Evolutionary conservation across 208 protist genomes (phyloP).

Genomic region (Angomonas ambiguus): DNA sequence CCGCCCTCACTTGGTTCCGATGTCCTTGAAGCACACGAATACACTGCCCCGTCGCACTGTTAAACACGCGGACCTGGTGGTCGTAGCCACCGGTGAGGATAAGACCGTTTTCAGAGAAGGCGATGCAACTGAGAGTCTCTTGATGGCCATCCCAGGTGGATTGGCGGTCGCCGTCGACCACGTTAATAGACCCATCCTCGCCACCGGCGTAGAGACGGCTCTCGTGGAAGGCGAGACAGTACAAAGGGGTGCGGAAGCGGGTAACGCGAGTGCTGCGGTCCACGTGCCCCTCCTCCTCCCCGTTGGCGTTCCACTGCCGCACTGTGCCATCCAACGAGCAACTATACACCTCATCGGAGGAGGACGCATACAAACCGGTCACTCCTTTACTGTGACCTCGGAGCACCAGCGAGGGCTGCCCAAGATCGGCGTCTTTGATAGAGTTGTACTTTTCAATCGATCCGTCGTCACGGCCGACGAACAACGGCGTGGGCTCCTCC

Average conservation of each 20-base stretch:
- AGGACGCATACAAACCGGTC: constrained; percentile 44
- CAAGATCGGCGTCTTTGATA: constrained; percentile 45
- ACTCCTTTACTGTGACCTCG: constrained; percentile 61
- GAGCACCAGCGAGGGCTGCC: constrained; percentile 39
- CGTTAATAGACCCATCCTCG: constrained; percentile 54
- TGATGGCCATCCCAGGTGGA: constrained; percentile 58
- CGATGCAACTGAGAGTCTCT: constrained; percentile 53
- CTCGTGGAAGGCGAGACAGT: constrained; percentile 35
- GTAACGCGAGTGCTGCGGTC: constrained; percentile 27
- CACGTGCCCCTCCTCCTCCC: constrained; percentile 17
- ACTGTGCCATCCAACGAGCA: constrained; percentile 74
- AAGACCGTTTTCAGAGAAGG: constrained; percentile 31
- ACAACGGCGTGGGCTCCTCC: constrained; percentile 40
- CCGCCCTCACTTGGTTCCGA: constrained; percentile 46
- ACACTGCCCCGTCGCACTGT: constrained; percentile 41
- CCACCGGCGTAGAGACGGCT: constrained; percentile 52
- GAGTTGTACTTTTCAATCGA: constrained; percentile 67
- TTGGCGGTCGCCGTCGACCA: constrained; percentile 52
- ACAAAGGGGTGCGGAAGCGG: constrained; percentile 40
- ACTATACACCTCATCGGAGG: constrained; percentile 44
- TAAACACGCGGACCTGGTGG: constrained; percentile 67
- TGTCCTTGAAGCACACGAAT: constrained; percentile 66
- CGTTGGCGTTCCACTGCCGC: constrained; percentile 41
- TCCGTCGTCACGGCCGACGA: constrained; percentile 71
- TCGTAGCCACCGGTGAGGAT: constrained; percentile 72